These are phyloP conservation scores for Fusarium sp. DNA, from an alignment of 2,329 filamentous ascomycete genomes.

Conservation along the genomic window DNA sequence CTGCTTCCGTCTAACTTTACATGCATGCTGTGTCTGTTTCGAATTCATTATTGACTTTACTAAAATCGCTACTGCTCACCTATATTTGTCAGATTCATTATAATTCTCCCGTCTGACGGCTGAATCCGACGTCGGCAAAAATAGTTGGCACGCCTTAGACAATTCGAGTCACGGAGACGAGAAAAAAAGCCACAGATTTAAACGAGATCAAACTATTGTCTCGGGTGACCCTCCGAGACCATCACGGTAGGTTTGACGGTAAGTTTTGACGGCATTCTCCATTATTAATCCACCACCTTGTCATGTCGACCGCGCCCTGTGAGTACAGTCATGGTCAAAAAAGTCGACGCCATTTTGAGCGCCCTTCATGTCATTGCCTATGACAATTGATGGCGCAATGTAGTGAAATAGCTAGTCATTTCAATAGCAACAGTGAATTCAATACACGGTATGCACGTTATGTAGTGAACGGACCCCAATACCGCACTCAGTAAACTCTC, in stretches of 20 bases:
- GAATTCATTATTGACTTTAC: neutral
- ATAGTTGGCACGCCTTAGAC: neutral
- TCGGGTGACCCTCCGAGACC: constrained; percentile 3
- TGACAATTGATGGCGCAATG: constrained; percentile 7
- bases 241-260: constrained; percentile 13
- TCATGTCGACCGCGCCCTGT: constrained; percentile 37
- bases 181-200: constrained; percentile 35
- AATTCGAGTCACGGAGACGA: constrained; percentile 23
- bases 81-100: constrained; percentile 12
- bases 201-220: constrained; percentile 6
- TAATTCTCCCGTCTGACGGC: constrained; percentile 3
- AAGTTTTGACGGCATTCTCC: constrained; percentile 13
- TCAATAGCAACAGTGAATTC: neutral
- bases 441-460: neutral
- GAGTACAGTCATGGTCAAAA: neutral
- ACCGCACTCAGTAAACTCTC: neutral
- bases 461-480: no score
- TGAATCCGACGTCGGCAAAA: constrained; percentile 23
- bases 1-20: no score
- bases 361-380: constrained; percentile 12
- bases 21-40: no score
- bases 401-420: neutral
- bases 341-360: neutral
- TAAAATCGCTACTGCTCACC: neutral
- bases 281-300: constrained; percentile 40